phyloP scores from a whole-genome alignment of 2,329 filamentous ascomycete species.

The Alternaria triticimaculans region DNA sequence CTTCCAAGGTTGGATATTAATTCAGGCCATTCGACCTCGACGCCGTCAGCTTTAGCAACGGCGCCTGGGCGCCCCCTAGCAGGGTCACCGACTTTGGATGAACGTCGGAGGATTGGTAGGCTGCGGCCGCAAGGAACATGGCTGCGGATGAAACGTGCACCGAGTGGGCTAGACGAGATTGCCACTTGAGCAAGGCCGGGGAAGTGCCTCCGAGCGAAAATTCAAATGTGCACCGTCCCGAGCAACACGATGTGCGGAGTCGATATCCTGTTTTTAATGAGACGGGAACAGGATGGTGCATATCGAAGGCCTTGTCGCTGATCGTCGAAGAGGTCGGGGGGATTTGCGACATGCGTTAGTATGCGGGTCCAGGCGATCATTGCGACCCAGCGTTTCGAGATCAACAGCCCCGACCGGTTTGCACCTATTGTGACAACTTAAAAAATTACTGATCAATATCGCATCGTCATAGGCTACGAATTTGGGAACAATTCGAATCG shows the following conservation, averaged over 20 bases:
- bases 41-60: neutral
- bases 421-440: neutral
- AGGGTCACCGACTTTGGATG: neutral
- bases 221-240: neutral
- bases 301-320: neutral
- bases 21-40: neutral
- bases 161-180: neutral
- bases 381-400: neutral
- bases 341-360: neutral
- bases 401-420: neutral
- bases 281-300: neutral
- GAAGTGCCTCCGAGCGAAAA: neutral
- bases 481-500: neutral
- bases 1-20: neutral
- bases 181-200: neutral
- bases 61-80: neutral
- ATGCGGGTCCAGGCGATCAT: neutral
- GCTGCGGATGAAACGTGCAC: constrained; percentile 5
- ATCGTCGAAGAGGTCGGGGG: neutral
- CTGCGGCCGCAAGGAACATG: constrained; percentile 5
- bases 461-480: neutral
- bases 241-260: neutral
- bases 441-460: neutral
- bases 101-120: neutral
- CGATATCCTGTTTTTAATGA: neutral